A percentile compares a stretch with the other conserved stretches of the same genome.
These are phyloP conservation scores for Aphanomyces euteiches DNA, from an alignment of 352 stramenopile genomes.

Conservation along the genomic window DNA sequence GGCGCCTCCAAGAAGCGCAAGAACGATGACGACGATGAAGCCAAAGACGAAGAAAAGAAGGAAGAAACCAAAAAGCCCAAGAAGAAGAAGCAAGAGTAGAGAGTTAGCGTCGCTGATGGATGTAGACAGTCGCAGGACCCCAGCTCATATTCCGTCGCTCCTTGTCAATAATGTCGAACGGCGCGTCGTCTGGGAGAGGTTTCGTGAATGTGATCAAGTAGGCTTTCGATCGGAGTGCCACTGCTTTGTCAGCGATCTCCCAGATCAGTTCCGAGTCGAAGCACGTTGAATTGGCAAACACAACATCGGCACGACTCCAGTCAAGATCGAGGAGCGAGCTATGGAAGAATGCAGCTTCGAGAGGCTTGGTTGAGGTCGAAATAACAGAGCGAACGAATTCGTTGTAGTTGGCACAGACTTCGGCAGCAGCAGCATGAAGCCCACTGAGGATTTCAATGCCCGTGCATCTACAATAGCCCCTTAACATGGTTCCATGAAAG, in stretches of 20 bases:
- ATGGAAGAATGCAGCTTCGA: constrained; percentile 24
- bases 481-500: too few relatives aligned
- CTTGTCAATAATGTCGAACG: constrained; percentile 45
- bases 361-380: neutral
- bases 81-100: constrained; percentile 34
- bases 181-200: constrained; percentile 28
- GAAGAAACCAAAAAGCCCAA: constrained; percentile 41
- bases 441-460: constrained; percentile 47
- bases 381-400: constrained; percentile 21
- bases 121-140: constrained; percentile 42
- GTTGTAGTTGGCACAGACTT: constrained; percentile 31
- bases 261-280: constrained; percentile 44
- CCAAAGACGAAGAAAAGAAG: constrained; percentile 35
- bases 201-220: constrained; percentile 48
- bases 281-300: constrained; percentile 52
- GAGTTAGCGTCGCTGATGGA: constrained; percentile 33
- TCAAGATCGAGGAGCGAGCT: constrained; percentile 35
- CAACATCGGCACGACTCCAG: constrained; percentile 40
- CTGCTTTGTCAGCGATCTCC: constrained; percentile 37
- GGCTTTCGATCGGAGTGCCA: constrained; percentile 36
- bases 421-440: constrained; percentile 36
- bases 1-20: neutral
- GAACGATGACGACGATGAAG: constrained; percentile 32
- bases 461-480: constrained; percentile 33
- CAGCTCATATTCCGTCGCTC: constrained; percentile 43